Evolutionary conservation across 106 monocot species (phyloP).

Genomic region (Allium fistulosum): DNA sequence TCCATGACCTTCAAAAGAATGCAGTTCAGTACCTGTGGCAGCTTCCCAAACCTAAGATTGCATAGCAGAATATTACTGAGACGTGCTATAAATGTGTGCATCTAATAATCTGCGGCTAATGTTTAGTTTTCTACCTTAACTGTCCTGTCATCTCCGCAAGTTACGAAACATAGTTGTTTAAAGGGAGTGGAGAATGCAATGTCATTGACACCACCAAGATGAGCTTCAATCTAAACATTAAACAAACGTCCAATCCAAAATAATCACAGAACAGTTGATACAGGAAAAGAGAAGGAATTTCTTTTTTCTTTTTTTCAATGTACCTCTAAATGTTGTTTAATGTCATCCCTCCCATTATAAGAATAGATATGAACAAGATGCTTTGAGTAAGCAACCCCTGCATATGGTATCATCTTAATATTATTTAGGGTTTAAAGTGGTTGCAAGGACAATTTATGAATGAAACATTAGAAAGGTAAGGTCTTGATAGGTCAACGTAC

Average conservation of each 20-base stretch:
- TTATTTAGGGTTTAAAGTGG: background rate
- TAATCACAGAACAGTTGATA: background rate
- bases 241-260: constrained; percentile 10
- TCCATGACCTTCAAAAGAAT: constrained; percentile 74
- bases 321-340: constrained; percentile 86
- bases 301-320: background rate
- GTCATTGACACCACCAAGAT: constrained; percentile 92
- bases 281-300: background rate
- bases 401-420: background rate
- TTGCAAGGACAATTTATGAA: too few species aligned
- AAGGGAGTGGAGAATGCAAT: constrained; percentile 82
- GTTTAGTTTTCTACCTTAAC: constrained; percentile 52
- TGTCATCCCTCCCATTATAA: constrained; percentile 73
- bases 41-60: constrained; percentile 57
- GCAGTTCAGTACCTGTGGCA: constrained; percentile 35
- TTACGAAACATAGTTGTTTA: constrained; percentile 80
- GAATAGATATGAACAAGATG: constrained; percentile 77
- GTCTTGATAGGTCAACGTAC: constrained; percentile 22
- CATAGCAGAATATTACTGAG: background rate
- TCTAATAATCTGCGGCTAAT: background rate
- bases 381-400: constrained; percentile 57
- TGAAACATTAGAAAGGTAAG: too few species aligned
- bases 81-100: background rate
- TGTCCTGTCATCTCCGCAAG: constrained; percentile 94
- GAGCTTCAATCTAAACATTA: constrained; percentile 75